Conservation (phyloP, 805 yeast species). For the Saturnispora dispora region DNA sequence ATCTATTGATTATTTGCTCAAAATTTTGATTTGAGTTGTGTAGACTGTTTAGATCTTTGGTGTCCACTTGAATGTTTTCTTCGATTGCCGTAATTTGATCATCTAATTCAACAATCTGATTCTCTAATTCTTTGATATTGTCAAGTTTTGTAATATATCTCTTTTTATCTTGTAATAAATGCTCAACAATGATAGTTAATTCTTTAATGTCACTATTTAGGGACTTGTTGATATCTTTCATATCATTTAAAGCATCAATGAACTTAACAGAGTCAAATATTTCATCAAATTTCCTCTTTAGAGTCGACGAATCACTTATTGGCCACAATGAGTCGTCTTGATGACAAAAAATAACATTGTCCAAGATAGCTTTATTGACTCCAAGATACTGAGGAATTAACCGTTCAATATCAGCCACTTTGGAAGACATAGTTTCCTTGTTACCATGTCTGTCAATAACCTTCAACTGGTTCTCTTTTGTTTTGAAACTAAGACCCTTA, state of each 20-base stretch:
- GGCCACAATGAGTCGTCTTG: conserved; percentile 99
- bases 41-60: conserved; percentile 50
- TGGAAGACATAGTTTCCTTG: conserved; percentile 65
- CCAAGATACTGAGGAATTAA: conserved; percentile 81
- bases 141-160: conserved; percentile 54
- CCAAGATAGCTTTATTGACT: conserved; percentile 77
- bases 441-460: conserved; percentile 52
- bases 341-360: conserved; percentile 92
- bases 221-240: conserved; percentile 70
- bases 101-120: conserved; percentile 36
- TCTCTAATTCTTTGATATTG: conserved; percentile 36
- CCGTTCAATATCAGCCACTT: conserved; percentile 74
- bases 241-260: conserved; percentile 77
- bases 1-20: conserved; percentile 57
- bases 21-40: conserved; percentile 76
- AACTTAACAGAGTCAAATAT: conserved; percentile 92
- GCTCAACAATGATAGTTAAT: conserved; percentile 69
- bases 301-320: conserved; percentile 74
- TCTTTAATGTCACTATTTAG: conserved; percentile 66
- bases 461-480: conserved; percentile 81
- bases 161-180: conserved; percentile 61
- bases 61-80: conserved; percentile 40
- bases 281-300: conserved; percentile 92
- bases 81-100: conserved; percentile 43
- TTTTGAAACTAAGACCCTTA: conserved; percentile 63